A percentile compares a stretch with the other conserved stretches of the same genome.
Conservation (phyloP, 2,329 filamentous ascomycete genomes). For the Immersiporthe knoxdaviesiana region DNA sequence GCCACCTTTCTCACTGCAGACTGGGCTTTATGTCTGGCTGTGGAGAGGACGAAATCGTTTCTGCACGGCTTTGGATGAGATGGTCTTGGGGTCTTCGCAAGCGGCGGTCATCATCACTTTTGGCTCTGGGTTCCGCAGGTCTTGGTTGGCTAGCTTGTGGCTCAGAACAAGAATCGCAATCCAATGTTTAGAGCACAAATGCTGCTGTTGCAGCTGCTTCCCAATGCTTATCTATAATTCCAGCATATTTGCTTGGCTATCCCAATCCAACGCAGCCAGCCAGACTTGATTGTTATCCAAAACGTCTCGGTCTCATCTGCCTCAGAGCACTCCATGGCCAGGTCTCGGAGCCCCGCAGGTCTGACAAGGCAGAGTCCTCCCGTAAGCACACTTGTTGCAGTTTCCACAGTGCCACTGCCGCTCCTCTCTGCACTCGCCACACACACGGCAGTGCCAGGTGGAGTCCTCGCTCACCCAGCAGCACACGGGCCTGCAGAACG, state of each 20-base stretch:
- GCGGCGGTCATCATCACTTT: background rate
- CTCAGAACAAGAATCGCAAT: background rate
- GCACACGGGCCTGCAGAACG: conserved; percentile 13
- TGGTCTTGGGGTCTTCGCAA: background rate
- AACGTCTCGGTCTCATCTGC: background rate
- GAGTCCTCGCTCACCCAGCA: conserved; percentile 9
- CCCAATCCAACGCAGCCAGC: too few species aligned
- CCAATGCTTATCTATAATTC: background rate
- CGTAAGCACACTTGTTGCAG: conserved; percentile 16
- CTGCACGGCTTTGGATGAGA: background rate
- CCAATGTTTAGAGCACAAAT: background rate
- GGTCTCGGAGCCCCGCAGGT: background rate
- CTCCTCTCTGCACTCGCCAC: conserved; percentile 18
- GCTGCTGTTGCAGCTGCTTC: background rate
- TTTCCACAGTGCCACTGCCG: conserved; percentile 20
- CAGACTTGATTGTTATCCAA: background rate
- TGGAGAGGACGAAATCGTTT: conserved; percentile 50
- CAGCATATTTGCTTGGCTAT: background rate
- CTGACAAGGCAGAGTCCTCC: conserved; percentile 9
- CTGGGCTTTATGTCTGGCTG: conserved; percentile 51
- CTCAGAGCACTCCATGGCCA: background rate
- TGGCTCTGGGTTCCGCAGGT: too few species aligned
- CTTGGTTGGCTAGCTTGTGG: too few species aligned
- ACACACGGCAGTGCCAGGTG: conserved; percentile 18
- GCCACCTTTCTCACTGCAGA: conserved; percentile 56